These are phyloP conservation scores for Clonostachys chloroleuca DNA, from an alignment of 2,329 filamentous ascomycete species.

Conservation along the genomic window DNA sequence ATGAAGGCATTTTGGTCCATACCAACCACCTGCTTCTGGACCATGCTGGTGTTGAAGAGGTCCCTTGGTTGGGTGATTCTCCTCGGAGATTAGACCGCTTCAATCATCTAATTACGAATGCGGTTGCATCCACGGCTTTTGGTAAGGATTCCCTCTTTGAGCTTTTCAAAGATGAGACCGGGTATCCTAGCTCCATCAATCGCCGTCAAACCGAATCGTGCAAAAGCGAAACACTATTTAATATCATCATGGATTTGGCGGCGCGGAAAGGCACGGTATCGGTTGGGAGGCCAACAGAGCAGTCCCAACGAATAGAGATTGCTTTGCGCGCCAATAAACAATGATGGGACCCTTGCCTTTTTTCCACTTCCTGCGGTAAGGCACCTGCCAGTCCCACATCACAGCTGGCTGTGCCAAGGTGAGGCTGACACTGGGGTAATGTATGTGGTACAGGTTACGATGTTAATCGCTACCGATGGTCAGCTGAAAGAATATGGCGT, in stretches of 20 bases:
- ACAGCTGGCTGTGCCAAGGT: too few species aligned
- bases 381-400: too few species aligned
- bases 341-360: too few species aligned
- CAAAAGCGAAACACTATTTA: slow-evolving; percentile 21
- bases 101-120: slow-evolving; percentile 10
- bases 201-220: slow-evolving; percentile 11
- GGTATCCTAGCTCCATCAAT: slow-evolving; percentile 19
- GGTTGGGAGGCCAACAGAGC: slow-evolving; percentile 15
- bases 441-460: too few species aligned
- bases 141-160: background rate
- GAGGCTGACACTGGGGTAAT: too few species aligned
- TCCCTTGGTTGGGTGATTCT: slow-evolving; percentile 21
- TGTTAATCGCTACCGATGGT: too few species aligned
- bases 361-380: too few species aligned
- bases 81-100: slow-evolving; percentile 13
- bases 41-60: slow-evolving; percentile 18
- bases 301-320: too few species aligned
- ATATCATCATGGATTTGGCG: background rate
- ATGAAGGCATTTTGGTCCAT: slow-evolving; percentile 3
- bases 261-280: slow-evolving; percentile 13
- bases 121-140: background rate
- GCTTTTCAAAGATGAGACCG: slow-evolving; percentile 18
- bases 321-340: too few species aligned
- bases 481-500: too few species aligned
- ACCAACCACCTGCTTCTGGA: slow-evolving; percentile 13